phyloP scores from a whole-genome alignment of 1,284 basidiomycete genomes.

The Leccinum huronense region DNA sequence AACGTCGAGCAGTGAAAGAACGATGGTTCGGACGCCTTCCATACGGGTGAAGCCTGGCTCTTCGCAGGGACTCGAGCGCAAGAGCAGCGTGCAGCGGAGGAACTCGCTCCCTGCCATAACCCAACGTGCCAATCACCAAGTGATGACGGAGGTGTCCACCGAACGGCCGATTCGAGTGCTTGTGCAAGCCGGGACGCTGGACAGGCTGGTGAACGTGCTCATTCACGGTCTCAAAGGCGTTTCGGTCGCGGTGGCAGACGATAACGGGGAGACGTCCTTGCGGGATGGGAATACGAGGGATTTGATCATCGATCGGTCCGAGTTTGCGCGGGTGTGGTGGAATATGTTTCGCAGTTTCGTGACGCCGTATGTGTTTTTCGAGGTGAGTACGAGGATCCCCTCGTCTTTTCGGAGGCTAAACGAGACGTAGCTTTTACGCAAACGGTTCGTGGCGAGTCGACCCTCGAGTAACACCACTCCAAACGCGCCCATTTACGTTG shows the following conservation, averaged over 20 bases:
- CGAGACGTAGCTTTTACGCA: constrained; percentile 59
- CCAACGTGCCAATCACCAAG: constrained; percentile 53
- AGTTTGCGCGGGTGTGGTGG: constrained; percentile 79
- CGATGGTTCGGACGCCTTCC: constrained; percentile 59
- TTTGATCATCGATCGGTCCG: constrained; percentile 64
- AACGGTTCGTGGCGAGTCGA: constrained; percentile 61
- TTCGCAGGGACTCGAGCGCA: constrained; percentile 65
- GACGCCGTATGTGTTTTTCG: constrained; percentile 75
- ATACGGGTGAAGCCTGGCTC: constrained; percentile 72
- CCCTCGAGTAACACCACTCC: constrained; percentile 36
- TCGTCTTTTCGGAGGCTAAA: constrained; percentile 13
- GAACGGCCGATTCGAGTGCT: constrained; percentile 71
- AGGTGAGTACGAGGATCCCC: constrained; percentile 48
- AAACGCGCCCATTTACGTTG: constrained; percentile 40
- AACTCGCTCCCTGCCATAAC: constrained; percentile 76
- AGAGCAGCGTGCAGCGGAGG: constrained; percentile 68
- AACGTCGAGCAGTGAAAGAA: constrained; percentile 38
- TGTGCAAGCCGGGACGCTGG: constrained; percentile 74
- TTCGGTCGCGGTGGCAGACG: constrained; percentile 74
- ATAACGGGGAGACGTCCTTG: constrained; percentile 78
- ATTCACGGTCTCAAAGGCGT: constrained; percentile 75
- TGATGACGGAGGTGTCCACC: constrained; percentile 56
- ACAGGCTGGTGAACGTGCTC: constrained; percentile 68
- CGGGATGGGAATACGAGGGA: constrained; percentile 67
- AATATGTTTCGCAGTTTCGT: constrained; percentile 75